Evolutionary conservation across 1,284 basidiomycete genomes (phyloP).

Genomic region (Naganishia sp.): DNA sequence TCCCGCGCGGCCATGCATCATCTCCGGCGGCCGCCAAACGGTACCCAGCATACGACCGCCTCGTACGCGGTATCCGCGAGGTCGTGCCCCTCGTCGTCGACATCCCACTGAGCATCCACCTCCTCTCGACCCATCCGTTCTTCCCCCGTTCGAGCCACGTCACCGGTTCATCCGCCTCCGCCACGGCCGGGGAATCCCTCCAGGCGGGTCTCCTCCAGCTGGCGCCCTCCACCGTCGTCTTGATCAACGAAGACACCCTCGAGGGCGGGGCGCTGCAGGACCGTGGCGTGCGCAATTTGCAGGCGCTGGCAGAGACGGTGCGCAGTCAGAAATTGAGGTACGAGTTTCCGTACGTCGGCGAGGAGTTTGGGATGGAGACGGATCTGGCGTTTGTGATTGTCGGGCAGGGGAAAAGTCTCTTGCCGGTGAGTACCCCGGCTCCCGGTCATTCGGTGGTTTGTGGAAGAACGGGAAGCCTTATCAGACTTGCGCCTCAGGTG

Average conservation of each 20-base stretch:
- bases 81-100: conserved; percentile 41
- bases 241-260: conserved; percentile 48
- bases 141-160: conserved; percentile 35
- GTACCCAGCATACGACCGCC: conserved; percentile 9
- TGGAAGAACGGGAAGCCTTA: too few species aligned
- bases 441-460: too few species aligned
- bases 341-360: conserved; percentile 51
- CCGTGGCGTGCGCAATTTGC: conserved; percentile 47
- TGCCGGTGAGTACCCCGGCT: conserved; percentile 41
- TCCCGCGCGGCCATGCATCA: conserved; percentile 15
- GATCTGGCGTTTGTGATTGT: conserved; percentile 43
- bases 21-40: neutral
- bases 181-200: conserved; percentile 34
- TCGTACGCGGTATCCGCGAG: conserved; percentile 5
- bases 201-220: conserved; percentile 50
- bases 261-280: conserved; percentile 49
- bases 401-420: conserved; percentile 48
- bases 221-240: conserved; percentile 40
- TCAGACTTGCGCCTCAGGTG: conserved; percentile 31
- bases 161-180: conserved; percentile 34
- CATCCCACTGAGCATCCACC: conserved; percentile 42
- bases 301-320: conserved; percentile 44
- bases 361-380: conserved; percentile 50
- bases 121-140: conserved; percentile 46
- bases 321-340: conserved; percentile 46